phyloP scores from a whole-genome alignment of 2,329 filamentous ascomycete genomes.

The Ophiosphaerella korrae region DNA sequence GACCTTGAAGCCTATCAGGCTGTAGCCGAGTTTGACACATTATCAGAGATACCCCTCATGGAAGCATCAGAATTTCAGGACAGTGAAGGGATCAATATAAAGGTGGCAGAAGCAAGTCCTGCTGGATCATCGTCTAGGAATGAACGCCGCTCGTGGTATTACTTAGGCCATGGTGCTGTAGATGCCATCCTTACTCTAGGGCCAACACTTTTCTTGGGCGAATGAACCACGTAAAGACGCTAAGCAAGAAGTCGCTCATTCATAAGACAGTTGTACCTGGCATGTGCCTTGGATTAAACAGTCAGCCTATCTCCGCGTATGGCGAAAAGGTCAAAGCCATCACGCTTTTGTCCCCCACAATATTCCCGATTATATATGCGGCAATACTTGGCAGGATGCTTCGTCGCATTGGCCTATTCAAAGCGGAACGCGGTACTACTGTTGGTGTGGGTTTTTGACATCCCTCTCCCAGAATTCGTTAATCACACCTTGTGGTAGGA shows the following conservation, averaged over 20 bases:
- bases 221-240: background rate
- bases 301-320: background rate
- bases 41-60: too few relatives aligned
- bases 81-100: too few relatives aligned
- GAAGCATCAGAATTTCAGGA: too few relatives aligned
- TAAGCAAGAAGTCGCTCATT: background rate
- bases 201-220: background rate
- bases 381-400: conserved; percentile 11
- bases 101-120: too few relatives aligned
- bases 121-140: too few relatives aligned
- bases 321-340: conserved; percentile 10
- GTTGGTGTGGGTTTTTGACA: conserved; percentile 4
- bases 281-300: conserved; percentile 5
- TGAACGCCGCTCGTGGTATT: background rate
- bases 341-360: conserved; percentile 9
- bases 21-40: too few relatives aligned
- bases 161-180: background rate
- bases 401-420: conserved; percentile 8
- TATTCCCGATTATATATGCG: conserved; percentile 15
- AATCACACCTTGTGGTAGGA: background rate
- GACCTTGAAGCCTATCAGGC: too few relatives aligned
- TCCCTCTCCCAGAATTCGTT: too few relatives aligned
- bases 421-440: conserved; percentile 7
- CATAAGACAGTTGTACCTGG: conserved; percentile 3
- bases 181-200: conserved; percentile 1